phyloP scores from a whole-genome alignment of 2,329 filamentous ascomycete species.

The Xylaria hypoxylon region DNA sequence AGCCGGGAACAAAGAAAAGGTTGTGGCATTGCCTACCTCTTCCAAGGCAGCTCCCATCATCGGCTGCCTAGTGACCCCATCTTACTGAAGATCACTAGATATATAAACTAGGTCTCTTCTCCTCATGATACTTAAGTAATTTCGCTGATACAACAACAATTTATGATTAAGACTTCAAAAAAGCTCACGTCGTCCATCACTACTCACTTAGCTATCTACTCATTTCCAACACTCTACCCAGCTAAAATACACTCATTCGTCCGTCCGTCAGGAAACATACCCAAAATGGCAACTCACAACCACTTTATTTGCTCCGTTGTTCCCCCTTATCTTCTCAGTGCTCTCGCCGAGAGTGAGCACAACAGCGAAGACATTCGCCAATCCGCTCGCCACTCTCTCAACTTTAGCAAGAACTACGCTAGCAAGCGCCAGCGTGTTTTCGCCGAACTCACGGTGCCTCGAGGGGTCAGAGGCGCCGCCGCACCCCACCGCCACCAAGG shows the following conservation, averaged over 20 bases:
- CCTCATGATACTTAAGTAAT: too few species aligned
- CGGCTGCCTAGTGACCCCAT: neutral
- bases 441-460: slow-evolving; percentile 51
- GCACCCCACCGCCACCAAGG: slow-evolving; percentile 40
- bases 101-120: slow-evolving; percentile 17
- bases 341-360: slow-evolving; percentile 56
- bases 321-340: slow-evolving; percentile 59
- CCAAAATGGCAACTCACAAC: slow-evolving; percentile 43
- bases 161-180: neutral
- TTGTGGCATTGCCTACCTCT: slow-evolving; percentile 19
- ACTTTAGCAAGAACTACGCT: slow-evolving; percentile 50
- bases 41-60: neutral
- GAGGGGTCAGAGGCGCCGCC: slow-evolving; percentile 44
- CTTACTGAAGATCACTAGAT: neutral
- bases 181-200: neutral
- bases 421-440: slow-evolving; percentile 53
- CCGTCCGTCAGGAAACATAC: slow-evolving; percentile 8
- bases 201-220: slow-evolving; percentile 7
- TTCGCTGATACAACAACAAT: neutral
- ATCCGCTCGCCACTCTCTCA: slow-evolving; percentile 53
- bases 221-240: slow-evolving; percentile 20
- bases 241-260: slow-evolving; percentile 16
- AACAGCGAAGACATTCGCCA: slow-evolving; percentile 54
- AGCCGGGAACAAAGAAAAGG: neutral
- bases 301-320: slow-evolving; percentile 55